Percentiles rank a stretch among this genome's conserved stretches.
These are phyloP conservation scores for Trichomonascaceae sp. DNA, from an alignment of 1,139 yeast species.

Conservation along the genomic window DNA sequence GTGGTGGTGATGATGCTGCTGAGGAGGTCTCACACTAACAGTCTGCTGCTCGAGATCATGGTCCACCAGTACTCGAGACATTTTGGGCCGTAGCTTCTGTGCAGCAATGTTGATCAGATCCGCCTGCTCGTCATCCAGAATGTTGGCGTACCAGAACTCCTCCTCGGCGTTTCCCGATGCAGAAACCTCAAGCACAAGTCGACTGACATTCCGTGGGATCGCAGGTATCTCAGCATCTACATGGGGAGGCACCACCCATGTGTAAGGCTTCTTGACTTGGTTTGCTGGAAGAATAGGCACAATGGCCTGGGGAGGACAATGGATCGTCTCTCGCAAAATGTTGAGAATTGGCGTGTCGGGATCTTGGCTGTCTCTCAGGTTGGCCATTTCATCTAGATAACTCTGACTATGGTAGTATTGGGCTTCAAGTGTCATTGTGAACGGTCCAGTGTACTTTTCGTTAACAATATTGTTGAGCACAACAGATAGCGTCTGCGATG, in stretches of 20 bases:
- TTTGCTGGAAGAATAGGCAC: neutral
- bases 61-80: neutral
- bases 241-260: conserved; percentile 4
- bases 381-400: conserved; percentile 1
- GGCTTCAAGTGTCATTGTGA: conserved; percentile 40
- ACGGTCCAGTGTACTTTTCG: conserved; percentile 45
- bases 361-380: conserved; percentile 1
- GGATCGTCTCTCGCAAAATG: conserved; percentile 1
- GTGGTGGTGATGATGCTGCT: too few species aligned
- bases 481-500: conserved; percentile 30
- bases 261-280: neutral
- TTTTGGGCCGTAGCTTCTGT: too few species aligned
- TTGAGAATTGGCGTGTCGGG: too few species aligned
- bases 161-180: conserved; percentile 69
- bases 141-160: conserved; percentile 62
- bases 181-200: conserved; percentile 44
- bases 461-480: conserved; percentile 57
- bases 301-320: conserved; percentile 5
- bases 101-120: neutral
- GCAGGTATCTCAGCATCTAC: conserved; percentile 15
- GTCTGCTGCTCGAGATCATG: conserved; percentile 3
- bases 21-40: conserved; percentile 1
- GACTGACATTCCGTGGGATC: conserved; percentile 44
- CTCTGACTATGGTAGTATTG: conserved; percentile 28
- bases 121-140: neutral